A percentile compares a stretch with the other conserved stretches of the same genome.
phyloP scores from a whole-genome alignment of 176 grass and related monocot genomes.

The Miscanthus lutarioriparius region DNA sequence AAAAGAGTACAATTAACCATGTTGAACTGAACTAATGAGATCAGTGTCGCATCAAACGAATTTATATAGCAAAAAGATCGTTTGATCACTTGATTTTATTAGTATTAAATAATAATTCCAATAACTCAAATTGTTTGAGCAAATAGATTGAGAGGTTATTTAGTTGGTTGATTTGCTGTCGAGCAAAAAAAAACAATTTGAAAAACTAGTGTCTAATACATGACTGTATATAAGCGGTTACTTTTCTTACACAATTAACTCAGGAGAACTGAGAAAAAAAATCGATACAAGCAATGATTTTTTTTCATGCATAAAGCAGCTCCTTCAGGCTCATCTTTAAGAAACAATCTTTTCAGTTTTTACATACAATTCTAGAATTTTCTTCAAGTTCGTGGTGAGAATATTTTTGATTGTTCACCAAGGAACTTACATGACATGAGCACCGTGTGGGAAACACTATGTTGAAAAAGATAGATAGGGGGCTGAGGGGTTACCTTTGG shows the following conservation, averaged over 20 bases:
- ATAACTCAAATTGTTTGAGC: background rate
- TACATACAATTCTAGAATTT: background rate
- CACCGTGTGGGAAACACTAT: background rate
- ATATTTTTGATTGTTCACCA: background rate
- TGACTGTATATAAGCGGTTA: background rate
- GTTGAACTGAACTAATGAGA: background rate
- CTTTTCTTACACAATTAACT: background rate
- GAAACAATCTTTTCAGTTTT: background rate
- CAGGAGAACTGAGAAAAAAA: background rate
- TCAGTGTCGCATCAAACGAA: background rate
- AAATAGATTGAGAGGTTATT: constrained; percentile 15
- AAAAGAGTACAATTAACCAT: background rate
- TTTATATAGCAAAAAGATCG: background rate
- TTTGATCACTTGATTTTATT: background rate
- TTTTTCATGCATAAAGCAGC: constrained; percentile 6
- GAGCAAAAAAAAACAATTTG: background rate
- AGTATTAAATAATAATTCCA: background rate
- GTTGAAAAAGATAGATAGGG: too few relatives aligned
- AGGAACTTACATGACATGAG: background rate
- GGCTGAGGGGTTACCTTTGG: constrained; percentile 61
- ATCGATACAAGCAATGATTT: background rate
- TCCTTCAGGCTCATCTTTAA: background rate
- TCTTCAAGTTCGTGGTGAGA: background rate
- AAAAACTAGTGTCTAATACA: background rate
- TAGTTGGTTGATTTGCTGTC: constrained; percentile 2